Evolutionary conservation across 2,329 filamentous ascomycete species (phyloP).

Genomic region (Colletotrichum orchidophilum): DNA sequence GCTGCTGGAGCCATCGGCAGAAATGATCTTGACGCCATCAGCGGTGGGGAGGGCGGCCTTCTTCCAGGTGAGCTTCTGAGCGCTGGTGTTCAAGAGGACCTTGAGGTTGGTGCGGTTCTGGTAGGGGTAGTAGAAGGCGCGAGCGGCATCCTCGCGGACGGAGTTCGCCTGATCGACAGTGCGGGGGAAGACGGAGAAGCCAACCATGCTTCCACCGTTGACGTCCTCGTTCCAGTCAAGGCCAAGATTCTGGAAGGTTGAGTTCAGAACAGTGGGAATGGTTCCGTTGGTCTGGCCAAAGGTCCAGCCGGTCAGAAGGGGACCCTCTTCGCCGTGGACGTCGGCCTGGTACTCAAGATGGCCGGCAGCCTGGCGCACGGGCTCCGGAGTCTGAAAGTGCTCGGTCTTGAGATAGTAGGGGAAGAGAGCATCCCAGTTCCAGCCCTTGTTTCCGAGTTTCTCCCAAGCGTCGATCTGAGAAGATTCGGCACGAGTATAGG

Average conservation of each 20-base stretch:
- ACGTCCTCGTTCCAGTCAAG: slow-evolving; percentile 47
- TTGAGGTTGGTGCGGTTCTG: slow-evolving; percentile 48
- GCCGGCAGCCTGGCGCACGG: slow-evolving; percentile 42
- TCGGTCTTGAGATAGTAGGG: slow-evolving; percentile 58
- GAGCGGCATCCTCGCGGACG: slow-evolving; percentile 51
- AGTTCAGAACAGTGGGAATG: slow-evolving; percentile 40
- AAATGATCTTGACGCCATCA: slow-evolving; percentile 47
- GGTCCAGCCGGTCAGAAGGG: slow-evolving; percentile 48
- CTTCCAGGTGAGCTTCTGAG: slow-evolving; percentile 23
- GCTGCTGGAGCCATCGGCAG: slow-evolving; percentile 45
- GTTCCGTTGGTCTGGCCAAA: slow-evolving; percentile 45
- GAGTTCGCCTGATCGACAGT: slow-evolving; percentile 50
- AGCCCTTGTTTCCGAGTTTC: slow-evolving; percentile 52
- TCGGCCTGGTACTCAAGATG: slow-evolving; percentile 40
- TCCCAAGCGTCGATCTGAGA: slow-evolving; percentile 56
- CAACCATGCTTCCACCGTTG: slow-evolving; percentile 49
- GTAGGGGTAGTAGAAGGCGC: slow-evolving; percentile 52
- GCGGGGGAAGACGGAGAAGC: slow-evolving; percentile 49
- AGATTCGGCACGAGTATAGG: slow-evolving; percentile 54
- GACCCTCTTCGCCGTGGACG: slow-evolving; percentile 47
- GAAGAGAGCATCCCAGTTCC: slow-evolving; percentile 55
- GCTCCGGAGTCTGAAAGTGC: slow-evolving; percentile 41
- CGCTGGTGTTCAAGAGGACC: slow-evolving; percentile 23
- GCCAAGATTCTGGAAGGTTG: slow-evolving; percentile 44
- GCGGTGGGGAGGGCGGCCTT: slow-evolving; percentile 36